A percentile compares a stretch with the other conserved stretches of the same genome.
Evolutionary conservation across 345 rosid genomes (phyloP).

Genomic region (Lagerstroemia speciosa): DNA sequence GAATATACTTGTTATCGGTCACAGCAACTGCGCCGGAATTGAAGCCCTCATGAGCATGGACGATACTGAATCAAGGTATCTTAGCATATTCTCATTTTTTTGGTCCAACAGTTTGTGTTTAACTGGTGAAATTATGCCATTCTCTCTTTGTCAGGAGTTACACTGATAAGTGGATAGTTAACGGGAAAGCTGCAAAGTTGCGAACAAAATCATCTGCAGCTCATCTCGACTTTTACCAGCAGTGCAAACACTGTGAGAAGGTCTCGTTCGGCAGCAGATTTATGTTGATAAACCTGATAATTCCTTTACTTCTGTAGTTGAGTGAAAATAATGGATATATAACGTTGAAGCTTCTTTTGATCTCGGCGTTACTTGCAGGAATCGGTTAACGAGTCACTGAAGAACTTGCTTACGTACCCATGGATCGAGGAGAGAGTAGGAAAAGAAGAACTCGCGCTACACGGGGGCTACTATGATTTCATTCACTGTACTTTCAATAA

Average conservation of each 20-base stretch:
- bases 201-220: conserved; percentile 42
- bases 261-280: conserved; percentile 18
- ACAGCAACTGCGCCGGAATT: conserved; percentile 93
- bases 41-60: conserved; percentile 88
- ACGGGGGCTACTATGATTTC: conserved; percentile 86
- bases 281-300: background rate
- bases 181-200: conserved; percentile 65
- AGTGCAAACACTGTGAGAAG: conserved; percentile 89
- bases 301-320: no score
- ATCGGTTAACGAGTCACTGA: conserved; percentile 62
- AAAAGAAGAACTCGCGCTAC: conserved; percentile 42
- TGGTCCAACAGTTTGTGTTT: background rate
- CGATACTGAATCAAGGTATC: conserved; percentile 48
- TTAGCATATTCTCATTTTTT: background rate
- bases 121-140: background rate
- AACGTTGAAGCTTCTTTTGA: conserved; percentile 41
- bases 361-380: conserved; percentile 28
- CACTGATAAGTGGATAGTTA: conserved; percentile 64
- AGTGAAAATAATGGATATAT: background rate
- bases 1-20: conserved; percentile 80
- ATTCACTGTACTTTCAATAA: conserved; percentile 74
- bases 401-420: conserved; percentile 67
- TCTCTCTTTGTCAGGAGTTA: conserved; percentile 43
- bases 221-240: conserved; percentile 8
- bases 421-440: conserved; percentile 77